Conservation (phyloP, 192 early-diverging fungal species). For the Coemansia sp. region DNA sequence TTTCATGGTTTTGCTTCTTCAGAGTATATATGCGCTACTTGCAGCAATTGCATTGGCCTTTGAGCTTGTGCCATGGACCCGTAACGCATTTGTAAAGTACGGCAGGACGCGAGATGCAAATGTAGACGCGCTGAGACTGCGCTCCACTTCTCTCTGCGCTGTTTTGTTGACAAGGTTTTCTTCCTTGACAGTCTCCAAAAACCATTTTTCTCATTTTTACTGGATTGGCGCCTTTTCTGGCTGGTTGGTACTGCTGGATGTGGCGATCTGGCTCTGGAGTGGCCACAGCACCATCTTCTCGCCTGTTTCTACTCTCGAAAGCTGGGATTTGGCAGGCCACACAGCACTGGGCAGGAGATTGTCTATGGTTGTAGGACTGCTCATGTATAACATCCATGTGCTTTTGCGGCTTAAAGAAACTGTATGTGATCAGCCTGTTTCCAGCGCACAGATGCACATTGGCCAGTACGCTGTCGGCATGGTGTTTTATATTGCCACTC, state of each 20-base stretch:
- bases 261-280: constrained; percentile 5
- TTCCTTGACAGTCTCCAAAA: constrained; percentile 30
- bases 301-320: no score
- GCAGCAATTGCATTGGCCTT: constrained; percentile 24
- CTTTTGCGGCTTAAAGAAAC: constrained; percentile 32
- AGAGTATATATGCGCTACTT: constrained; percentile 16
- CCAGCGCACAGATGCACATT: constrained; percentile 56
- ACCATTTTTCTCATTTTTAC: constrained; percentile 42
- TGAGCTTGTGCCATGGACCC: constrained; percentile 40
- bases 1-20: constrained; percentile 1
- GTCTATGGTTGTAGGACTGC: constrained; percentile 13
- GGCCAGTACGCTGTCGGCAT: constrained; percentile 63
- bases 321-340: no score
- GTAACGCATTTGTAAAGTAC: constrained; percentile 47
- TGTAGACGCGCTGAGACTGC: no score
- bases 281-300: neutral
- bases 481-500: constrained; percentile 59
- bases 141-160: no score
- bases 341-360: no score
- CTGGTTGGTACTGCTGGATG: constrained; percentile 18
- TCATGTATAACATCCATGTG: constrained; percentile 35
- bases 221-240: constrained; percentile 17
- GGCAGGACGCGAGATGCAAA: constrained; percentile 24
- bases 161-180: no score
- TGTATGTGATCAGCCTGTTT: constrained; percentile 30